phyloP scores from a whole-genome alignment of 2,329 filamentous ascomycete genomes.

The Aspergillus alliaceus region DNA sequence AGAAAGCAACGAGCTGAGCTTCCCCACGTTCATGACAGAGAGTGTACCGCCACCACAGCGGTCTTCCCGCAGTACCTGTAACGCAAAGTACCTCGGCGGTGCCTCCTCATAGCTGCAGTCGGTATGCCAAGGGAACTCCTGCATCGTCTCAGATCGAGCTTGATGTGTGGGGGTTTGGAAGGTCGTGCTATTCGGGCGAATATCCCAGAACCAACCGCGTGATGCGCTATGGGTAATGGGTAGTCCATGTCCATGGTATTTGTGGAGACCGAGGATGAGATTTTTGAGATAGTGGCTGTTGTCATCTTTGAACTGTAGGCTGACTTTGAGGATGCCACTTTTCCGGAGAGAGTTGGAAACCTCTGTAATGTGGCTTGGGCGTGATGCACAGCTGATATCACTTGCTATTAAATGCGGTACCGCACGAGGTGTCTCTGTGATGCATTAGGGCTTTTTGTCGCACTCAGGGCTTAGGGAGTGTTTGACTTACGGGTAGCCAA shows the following conservation, averaged over 20 bases:
- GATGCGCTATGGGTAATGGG: conserved; percentile 45
- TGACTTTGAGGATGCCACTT: conserved; percentile 39
- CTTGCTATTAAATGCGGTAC: not conserved
- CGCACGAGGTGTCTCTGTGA: not conserved
- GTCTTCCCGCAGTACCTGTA: conserved; percentile 46
- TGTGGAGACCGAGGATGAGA: conserved; percentile 36
- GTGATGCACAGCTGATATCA: not conserved
- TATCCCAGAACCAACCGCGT: conserved; percentile 49
- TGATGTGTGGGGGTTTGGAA: conserved; percentile 24
- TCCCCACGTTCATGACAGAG: not conserved
- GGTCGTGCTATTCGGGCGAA: conserved; percentile 36
- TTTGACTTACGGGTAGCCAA: not conserved
- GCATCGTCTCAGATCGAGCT: conserved; percentile 46
- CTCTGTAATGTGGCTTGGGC: not conserved
- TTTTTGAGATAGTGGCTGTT: conserved; percentile 36
- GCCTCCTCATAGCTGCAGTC: conserved; percentile 46
- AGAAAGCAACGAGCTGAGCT: not conserved
- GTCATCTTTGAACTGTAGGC: conserved; percentile 32
- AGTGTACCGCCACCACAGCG: conserved; percentile 13
- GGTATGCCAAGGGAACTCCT: conserved; percentile 47
- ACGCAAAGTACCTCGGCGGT: conserved; percentile 42
- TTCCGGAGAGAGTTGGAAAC: not conserved
- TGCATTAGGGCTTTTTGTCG: not conserved
- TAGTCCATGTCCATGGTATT: conserved; percentile 34
- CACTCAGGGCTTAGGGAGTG: no score